Percentiles rank a stretch among this genome's conserved stretches.
These are phyloP conservation scores for Penstemon eatonii DNA, from an alignment of 257 asterid genomes.

Conservation along the genomic window DNA sequence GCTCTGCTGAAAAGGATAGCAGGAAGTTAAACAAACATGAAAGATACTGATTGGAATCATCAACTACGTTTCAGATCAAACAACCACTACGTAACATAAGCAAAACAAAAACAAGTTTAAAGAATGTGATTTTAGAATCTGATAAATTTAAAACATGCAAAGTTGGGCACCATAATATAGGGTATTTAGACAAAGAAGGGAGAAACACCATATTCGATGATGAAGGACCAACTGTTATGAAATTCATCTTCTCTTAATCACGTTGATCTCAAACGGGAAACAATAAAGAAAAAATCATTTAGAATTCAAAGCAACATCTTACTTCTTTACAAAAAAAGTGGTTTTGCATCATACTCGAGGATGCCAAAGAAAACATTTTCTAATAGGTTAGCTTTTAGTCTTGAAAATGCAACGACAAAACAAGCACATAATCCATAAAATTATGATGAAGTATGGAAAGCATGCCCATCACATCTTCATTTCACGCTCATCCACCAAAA, in stretches of 20 bases:
- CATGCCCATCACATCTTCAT: not conserved
- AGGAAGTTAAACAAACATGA: not conserved
- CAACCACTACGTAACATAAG: too few species aligned
- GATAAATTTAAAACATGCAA: not conserved
- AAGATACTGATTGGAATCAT: too few species aligned
- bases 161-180: not conserved
- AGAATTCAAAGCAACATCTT: not conserved
- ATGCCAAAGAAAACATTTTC: not conserved
- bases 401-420: not conserved
- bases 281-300: not conserved
- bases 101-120: too few species aligned
- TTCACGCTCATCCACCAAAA: not conserved
- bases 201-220: not conserved
- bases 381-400: not conserved
- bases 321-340: not conserved
- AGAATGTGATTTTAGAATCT: too few species aligned
- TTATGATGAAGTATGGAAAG: not conserved
- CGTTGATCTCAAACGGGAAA: not conserved
- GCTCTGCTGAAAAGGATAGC: slow-evolving; percentile 34
- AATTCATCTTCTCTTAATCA: not conserved
- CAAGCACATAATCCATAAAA: not conserved
- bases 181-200: not conserved
- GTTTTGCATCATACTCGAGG: not conserved
- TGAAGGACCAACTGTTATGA: not conserved
- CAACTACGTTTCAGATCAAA: too few species aligned